A percentile compares a stretch with the other conserved stretches of the same genome.
phyloP scores from a whole-genome alignment of 441 rosid genomes.

The Pelargonium cotyledonis region DNA sequence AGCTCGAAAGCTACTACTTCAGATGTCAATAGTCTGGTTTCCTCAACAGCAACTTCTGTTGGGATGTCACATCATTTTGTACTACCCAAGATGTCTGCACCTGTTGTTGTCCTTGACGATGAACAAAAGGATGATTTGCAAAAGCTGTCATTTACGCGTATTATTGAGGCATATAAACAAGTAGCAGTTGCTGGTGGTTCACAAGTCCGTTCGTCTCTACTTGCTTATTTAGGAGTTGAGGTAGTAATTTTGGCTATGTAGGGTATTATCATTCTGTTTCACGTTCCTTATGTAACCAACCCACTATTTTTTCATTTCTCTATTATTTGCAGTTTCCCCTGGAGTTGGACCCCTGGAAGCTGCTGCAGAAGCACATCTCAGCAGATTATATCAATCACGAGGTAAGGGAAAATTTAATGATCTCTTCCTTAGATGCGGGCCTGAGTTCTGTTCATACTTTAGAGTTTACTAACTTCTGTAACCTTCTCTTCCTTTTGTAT shows the following conservation, averaged over 20 bases:
- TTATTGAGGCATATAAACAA: constrained; percentile 82
- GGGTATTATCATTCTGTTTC: constrained; percentile 4
- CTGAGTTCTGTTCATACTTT: constrained; percentile 9
- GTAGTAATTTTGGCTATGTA: constrained; percentile 34
- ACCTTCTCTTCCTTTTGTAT: background rate
- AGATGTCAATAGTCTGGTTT: constrained; percentile 46
- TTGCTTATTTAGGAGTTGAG: constrained; percentile 86
- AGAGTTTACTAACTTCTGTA: constrained; percentile 6
- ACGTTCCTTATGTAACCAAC: constrained; percentile 15
- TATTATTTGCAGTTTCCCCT: constrained; percentile 61
- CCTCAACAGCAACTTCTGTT: constrained; percentile 61
- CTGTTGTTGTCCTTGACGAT: constrained; percentile 73
- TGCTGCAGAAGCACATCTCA: constrained; percentile 70
- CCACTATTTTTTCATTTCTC: constrained; percentile 10
- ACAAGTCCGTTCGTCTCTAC: constrained; percentile 72
- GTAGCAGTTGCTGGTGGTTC: constrained; percentile 80
- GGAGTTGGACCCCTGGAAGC: constrained; percentile 85
- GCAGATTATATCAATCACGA: constrained; percentile 76
- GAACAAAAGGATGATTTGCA: constrained; percentile 84
- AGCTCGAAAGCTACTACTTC: constrained; percentile 58
- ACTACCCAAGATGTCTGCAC: constrained; percentile 91
- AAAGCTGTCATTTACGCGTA: constrained; percentile 58
- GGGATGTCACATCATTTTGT: constrained; percentile 42
- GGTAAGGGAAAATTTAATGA: constrained; percentile 37
- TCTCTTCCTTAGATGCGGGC: constrained; percentile 14